phyloP scores from a whole-genome alignment of 2,329 filamentous ascomycete genomes.

The Xylaria sp. region DNA sequence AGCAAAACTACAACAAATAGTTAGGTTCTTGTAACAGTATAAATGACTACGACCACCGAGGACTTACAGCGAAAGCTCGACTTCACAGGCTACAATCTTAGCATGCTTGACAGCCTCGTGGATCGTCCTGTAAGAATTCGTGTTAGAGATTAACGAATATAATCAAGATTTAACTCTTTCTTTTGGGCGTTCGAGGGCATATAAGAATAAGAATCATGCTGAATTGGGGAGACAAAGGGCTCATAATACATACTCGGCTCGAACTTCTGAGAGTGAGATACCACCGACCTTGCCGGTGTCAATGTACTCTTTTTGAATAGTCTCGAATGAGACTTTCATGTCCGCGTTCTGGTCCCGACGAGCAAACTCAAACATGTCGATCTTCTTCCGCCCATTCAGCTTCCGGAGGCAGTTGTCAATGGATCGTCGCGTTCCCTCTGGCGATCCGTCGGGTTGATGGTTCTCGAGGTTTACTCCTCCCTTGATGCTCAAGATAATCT shows the following conservation, averaged over 20 bases:
- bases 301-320: conserved; percentile 51
- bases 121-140: conserved; percentile 45
- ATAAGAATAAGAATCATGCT: not conserved
- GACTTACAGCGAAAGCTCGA: conserved; percentile 52
- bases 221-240: not conserved
- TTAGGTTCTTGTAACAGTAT: conserved; percentile 28
- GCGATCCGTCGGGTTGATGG: conserved; percentile 55
- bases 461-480: conserved; percentile 55
- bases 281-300: conserved; percentile 54
- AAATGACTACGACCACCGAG: not conserved
- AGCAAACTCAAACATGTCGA: conserved; percentile 65
- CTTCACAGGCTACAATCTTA: conserved; percentile 52
- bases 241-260: conserved; percentile 41
- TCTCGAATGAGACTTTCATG: conserved; percentile 50
- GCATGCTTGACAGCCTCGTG: conserved; percentile 49
- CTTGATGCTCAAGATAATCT: conserved; percentile 67
- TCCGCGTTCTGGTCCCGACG: conserved; percentile 57
- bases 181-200: not conserved
- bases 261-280: conserved; percentile 54
- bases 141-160: not conserved
- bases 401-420: conserved; percentile 57
- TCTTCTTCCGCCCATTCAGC: conserved; percentile 57
- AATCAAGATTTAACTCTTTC: not conserved
- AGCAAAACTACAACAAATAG: conserved; percentile 34
- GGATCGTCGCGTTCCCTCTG: conserved; percentile 58